Evolutionary conservation across 1,139 yeast genomes (phyloP).

Genomic region (Suhomyces bolitotheri): DNA sequence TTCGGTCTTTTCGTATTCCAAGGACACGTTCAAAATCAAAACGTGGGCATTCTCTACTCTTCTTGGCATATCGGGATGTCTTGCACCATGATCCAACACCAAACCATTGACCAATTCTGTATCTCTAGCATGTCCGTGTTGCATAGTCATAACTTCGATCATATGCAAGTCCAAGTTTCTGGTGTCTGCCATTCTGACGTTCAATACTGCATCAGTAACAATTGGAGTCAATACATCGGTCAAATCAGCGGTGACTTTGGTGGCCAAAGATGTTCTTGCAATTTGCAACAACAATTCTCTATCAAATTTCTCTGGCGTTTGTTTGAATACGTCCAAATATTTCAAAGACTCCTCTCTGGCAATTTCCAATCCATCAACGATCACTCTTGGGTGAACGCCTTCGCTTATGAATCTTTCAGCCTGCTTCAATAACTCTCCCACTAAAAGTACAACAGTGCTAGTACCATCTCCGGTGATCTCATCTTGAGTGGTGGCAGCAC

Average conservation of each 20-base stretch:
- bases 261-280: conserved; percentile 83
- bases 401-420: conserved; percentile 90
- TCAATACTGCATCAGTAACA: conserved; percentile 92
- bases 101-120: conserved; percentile 85
- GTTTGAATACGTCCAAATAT: conserved; percentile 63
- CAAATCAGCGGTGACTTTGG: conserved; percentile 77
- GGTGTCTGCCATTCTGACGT: conserved; percentile 57
- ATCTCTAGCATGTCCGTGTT: conserved; percentile 82
- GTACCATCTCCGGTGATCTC: conserved; percentile 99
- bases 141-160: conserved; percentile 99
- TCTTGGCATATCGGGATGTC: conserved; percentile 99
- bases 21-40: conserved; percentile 85
- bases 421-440: conserved; percentile 92
- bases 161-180: conserved; percentile 80
- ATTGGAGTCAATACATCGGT: conserved; percentile 85
- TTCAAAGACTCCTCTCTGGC: conserved; percentile 78
- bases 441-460: conserved; percentile 92
- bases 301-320: conserved; percentile 55
- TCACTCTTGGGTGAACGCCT: conserved; percentile 93
- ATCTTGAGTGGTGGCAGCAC: conserved; percentile 98
- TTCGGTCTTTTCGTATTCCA: conserved; percentile 97
- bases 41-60: conserved; percentile 79
- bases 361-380: conserved; percentile 91
- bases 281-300: conserved; percentile 89
- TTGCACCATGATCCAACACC: conserved; percentile 96